These are phyloP conservation scores for Boletus rubroflammeus DNA, from an alignment of 768 basidiomycete genomes.

Conservation along the genomic window DNA sequence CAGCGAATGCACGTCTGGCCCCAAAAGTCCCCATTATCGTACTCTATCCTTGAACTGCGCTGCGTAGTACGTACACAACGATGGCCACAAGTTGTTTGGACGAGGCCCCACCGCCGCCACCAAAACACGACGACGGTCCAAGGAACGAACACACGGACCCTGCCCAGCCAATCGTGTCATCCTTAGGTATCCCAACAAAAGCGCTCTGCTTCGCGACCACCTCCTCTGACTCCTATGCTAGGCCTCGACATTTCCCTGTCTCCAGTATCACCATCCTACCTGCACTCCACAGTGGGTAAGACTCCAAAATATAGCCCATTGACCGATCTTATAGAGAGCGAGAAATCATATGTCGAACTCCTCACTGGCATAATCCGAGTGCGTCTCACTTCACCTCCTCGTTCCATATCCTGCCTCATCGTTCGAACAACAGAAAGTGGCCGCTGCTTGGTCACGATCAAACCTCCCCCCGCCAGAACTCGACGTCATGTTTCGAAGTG, in stretches of 20 bases:
- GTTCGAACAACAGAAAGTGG: constrained; percentile 70
- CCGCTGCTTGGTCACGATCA: constrained; percentile 94
- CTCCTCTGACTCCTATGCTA: constrained; percentile 18
- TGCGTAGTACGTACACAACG: constrained; percentile 2
- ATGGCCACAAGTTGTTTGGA: background rate
- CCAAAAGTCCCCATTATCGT: background rate
- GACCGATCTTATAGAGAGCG: constrained; percentile 89
- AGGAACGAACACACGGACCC: background rate
- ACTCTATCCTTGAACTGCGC: background rate
- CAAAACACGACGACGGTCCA: constrained; percentile 13
- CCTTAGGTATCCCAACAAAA: constrained; percentile 21
- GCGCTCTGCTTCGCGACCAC: background rate
- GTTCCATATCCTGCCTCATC: constrained; percentile 8
- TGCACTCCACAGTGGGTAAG: constrained; percentile 40
- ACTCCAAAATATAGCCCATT: constrained; percentile 76
- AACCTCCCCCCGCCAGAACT: constrained; percentile 92
- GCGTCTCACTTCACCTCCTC: constrained; percentile 31
- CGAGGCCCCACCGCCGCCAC: constrained; percentile 14
- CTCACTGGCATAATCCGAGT: constrained; percentile 89
- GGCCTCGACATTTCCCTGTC: constrained; percentile 24
- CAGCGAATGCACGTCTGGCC: background rate
- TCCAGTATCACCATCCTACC: constrained; percentile 18
- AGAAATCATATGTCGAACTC: constrained; percentile 88
- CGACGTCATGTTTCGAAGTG: constrained; percentile 90
- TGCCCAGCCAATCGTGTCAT: constrained; percentile 12